Evolutionary conservation across 2,329 filamentous ascomycete genomes (phyloP).

Genomic region (Talaromyces sp.): DNA sequence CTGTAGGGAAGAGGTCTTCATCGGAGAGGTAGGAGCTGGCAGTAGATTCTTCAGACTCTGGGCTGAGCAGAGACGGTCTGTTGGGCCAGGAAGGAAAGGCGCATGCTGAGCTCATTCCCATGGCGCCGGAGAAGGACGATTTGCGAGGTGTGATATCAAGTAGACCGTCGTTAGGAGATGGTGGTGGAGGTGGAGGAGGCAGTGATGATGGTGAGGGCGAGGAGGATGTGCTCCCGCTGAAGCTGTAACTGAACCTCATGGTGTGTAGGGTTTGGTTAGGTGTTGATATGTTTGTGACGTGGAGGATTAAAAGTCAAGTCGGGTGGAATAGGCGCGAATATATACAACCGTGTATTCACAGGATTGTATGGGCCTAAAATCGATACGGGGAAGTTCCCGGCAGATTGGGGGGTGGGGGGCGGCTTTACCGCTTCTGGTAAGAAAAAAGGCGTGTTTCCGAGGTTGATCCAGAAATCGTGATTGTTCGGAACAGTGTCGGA

Average conservation of each 20-base stretch:
- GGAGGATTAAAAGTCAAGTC: neutral
- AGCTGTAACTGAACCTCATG: conserved; percentile 30
- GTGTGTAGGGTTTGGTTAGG: conserved; percentile 15
- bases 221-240: conserved; percentile 23
- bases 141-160: conserved; percentile 43
- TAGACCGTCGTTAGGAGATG: conserved; percentile 37
- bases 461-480: neutral
- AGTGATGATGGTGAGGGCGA: conserved; percentile 30
- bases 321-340: neutral
- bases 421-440: neutral
- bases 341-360: conserved; percentile 7
- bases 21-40: conserved; percentile 43
- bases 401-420: neutral
- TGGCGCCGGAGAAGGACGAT: conserved; percentile 39
- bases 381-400: conserved; percentile 5
- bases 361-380: neutral
- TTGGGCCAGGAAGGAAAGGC: conserved; percentile 47
- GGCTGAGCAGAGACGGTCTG: conserved; percentile 35
- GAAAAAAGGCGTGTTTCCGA: neutral
- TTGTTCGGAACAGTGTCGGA: neutral
- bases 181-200: conserved; percentile 38
- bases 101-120: conserved; percentile 40
- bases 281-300: neutral
- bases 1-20: conserved; percentile 39
- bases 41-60: conserved; percentile 28